A percentile compares a stretch with the other conserved stretches of the same genome.
phyloP scores from a whole-genome alignment of 2,329 filamentous ascomycete genomes.

The Ceratocystis diversiconidia region DNA sequence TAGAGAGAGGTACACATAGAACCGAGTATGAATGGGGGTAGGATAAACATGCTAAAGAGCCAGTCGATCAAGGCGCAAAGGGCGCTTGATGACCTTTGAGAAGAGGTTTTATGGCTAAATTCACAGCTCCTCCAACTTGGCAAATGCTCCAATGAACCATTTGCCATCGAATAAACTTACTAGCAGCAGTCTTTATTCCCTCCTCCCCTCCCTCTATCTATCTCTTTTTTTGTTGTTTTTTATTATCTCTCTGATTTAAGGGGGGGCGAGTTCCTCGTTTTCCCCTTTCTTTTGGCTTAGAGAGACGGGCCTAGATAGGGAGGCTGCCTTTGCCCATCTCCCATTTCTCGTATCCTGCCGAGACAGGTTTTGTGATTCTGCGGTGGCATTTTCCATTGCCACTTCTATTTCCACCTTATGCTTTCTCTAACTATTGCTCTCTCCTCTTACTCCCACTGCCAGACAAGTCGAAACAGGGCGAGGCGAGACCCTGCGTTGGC shows the following conservation, averaged over 20 bases:
- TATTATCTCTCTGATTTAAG: background rate
- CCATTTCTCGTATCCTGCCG: background rate
- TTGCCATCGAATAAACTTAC: too few relatives aligned
- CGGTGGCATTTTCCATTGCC: background rate
- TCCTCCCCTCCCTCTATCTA: background rate
- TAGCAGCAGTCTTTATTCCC: background rate
- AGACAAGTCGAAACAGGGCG: too few relatives aligned
- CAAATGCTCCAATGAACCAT: background rate
- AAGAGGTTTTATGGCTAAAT: background rate
- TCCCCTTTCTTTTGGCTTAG: background rate
- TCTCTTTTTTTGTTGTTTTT: background rate
- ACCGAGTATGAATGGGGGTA: background rate
- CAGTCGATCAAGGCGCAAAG: background rate
- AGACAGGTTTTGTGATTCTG: conserved; percentile 1
- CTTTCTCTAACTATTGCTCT: too few relatives aligned
- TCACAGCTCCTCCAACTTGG: background rate
- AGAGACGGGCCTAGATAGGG: background rate
- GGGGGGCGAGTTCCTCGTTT: background rate
- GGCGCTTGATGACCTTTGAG: background rate
- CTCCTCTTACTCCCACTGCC: too few relatives aligned
- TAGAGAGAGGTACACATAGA: background rate
- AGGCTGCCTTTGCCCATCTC: background rate
- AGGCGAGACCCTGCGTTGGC: background rate
- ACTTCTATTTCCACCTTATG: background rate
- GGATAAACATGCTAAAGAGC: background rate